Base-by-base conservation (phyloP, 306 rosid genomes). In the Benincasa hispida region DNA sequence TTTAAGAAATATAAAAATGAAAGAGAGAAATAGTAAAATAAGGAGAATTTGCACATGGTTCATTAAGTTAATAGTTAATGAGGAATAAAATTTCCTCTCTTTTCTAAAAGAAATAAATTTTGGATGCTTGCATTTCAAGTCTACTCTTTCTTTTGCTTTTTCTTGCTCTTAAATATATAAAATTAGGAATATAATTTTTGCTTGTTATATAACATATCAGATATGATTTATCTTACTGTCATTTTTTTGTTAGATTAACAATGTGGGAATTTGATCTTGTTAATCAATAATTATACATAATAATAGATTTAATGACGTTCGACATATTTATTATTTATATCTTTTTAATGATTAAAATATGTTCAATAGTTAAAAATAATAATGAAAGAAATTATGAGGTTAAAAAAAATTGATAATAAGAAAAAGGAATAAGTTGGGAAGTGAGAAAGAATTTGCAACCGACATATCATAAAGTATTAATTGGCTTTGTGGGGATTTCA, bases 111-210 rank as follows among this genome's bases (percentile, higher is more conserved):
- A 74, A 45, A 34, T 30, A 3, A 12, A 54, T 15, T 73, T 75
- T 55, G 78, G 68, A 56, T 75, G 54, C 78, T 75, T 75, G 78
- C 55, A 75, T 56, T 75, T 75, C 78, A 75, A 75, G 78, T 56
- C 78, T 75, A 30, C 62, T 28, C 48, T 75, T 8, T 37, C 37
- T 37, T 57, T 75, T 75, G 12, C 78, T 35, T 34, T 51, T 54
- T 34, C 47, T n/a, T 54, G 54, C 54, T 39, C 48, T 41, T 21
- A 35, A 37, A 27, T n/a, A 65, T 65, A 28, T 65, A 65, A 65
- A 65, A 65, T n/a, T n/a, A 65, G 25, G 14, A 65, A 63, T 30
- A 32, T 6, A 62, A 1, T 34, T 32, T 62, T 48, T 45, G 3
- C 15, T 45, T 2, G 1, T 8, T 13, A 45, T 45, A 45, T 45